Conservation (phyloP, 176 grass and related monocot genomes). For the Oryza meyeriana region DNA sequence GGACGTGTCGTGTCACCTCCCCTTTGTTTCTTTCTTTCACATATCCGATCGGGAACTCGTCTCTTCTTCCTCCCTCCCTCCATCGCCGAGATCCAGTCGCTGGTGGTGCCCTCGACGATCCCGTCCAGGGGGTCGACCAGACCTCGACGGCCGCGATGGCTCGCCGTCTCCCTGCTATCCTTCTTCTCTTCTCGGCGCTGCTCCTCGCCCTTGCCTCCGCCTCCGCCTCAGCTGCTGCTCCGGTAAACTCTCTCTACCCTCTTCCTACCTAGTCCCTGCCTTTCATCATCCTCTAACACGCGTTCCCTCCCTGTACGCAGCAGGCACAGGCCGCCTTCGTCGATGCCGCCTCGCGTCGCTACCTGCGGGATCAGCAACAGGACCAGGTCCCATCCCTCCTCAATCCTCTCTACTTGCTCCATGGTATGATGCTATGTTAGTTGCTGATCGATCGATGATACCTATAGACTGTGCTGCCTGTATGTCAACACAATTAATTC, state of each 20-base stretch:
- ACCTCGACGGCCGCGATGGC: constrained; percentile 20
- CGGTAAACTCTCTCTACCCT: constrained; percentile 7
- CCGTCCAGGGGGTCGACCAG: too few species aligned
- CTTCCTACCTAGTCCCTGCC: not conserved
- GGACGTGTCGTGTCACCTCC: too few species aligned
- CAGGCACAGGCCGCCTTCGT: constrained; percentile 34
- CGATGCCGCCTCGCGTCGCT: constrained; percentile 38
- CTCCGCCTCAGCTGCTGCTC: constrained; percentile 14
- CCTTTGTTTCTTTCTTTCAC: too few species aligned
- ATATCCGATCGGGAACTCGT: too few species aligned
- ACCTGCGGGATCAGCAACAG: constrained; percentile 42
- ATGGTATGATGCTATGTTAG: not conserved
- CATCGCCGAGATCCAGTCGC: too few species aligned
- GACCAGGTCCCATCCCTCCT: constrained; percentile 17
- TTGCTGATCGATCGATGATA: not conserved
- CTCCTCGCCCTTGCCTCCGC: constrained; percentile 12
- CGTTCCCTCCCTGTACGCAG: not conserved
- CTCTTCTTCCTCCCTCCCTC: too few species aligned
- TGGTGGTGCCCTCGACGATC: not conserved
- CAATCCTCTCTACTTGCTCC: not conserved
- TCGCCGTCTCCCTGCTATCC: not conserved
- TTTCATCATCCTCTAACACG: not conserved
- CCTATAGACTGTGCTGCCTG: too few species aligned
- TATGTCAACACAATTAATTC: not conserved
- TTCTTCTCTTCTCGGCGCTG: constrained; percentile 21